Evolutionary conservation across 1,284 basidiomycete species (phyloP).

Genomic region (Rhodofomes roseus): DNA sequence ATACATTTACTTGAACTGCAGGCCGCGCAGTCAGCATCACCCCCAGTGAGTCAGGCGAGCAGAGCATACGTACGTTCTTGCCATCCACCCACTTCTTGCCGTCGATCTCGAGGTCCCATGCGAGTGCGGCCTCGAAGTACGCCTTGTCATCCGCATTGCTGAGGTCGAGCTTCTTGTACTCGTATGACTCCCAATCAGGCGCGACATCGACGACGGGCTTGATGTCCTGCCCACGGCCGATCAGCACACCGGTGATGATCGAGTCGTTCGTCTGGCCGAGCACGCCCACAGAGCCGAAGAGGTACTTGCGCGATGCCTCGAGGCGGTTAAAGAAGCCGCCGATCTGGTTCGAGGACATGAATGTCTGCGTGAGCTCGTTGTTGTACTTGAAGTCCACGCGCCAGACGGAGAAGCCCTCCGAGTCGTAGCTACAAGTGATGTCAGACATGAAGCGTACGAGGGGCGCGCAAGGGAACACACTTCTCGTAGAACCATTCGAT

Average conservation of each 20-base stretch:
- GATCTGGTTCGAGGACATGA: constrained; percentile 92
- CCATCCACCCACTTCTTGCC: constrained; percentile 88
- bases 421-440: constrained; percentile 71
- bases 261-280: constrained; percentile 80
- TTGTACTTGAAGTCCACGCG: constrained; percentile 97
- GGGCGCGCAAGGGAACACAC: constrained; percentile 39
- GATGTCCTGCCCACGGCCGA: constrained; percentile 75
- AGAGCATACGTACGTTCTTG: constrained; percentile 58
- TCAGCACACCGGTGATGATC: constrained; percentile 76
- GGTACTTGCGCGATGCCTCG: constrained; percentile 92
- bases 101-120: constrained; percentile 86
- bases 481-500: constrained; percentile 91
- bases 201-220: constrained; percentile 77
- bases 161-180: constrained; percentile 71
- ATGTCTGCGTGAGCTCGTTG: constrained; percentile 86
- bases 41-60: constrained; percentile 3
- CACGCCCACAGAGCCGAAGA: constrained; percentile 92
- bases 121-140: constrained; percentile 87
- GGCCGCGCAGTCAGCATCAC: neutral
- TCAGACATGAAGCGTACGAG: neutral
- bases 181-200: constrained; percentile 92
- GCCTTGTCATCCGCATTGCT: constrained; percentile 70
- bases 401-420: constrained; percentile 90
- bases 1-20: constrained; percentile 31
- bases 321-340: constrained; percentile 96